Conservation (phyloP, 805 yeast genomes). For the Starmerella vaccinii region DNA sequence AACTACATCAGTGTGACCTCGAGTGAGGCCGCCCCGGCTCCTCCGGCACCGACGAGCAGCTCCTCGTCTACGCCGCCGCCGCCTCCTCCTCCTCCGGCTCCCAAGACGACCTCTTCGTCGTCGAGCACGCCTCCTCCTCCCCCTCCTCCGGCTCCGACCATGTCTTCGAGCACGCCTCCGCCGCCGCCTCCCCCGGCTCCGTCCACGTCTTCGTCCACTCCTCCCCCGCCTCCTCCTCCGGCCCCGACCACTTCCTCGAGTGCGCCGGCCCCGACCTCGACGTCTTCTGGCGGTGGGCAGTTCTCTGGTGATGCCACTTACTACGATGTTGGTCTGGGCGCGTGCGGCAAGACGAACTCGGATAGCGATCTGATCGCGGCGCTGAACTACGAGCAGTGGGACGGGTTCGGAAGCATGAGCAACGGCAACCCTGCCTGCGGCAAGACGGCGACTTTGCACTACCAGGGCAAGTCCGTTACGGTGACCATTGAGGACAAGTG, state of each 20-base stretch:
- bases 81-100: slow-evolving; percentile 6
- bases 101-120: not conserved
- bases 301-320: slow-evolving; percentile 33
- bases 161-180: not conserved
- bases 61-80: not conserved
- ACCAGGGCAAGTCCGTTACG: slow-evolving; percentile 42
- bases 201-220: not conserved
- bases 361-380: slow-evolving; percentile 47
- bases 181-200: not conserved
- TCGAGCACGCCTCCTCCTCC: slow-evolving; percentile 3
- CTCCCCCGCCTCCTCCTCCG: not conserved
- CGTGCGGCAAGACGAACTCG: slow-evolving; percentile 43
- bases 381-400: slow-evolving; percentile 35
- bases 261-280: slow-evolving; percentile 4
- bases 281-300: slow-evolving; percentile 19
- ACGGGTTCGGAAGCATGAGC: slow-evolving; percentile 35
- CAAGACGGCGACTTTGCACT: slow-evolving; percentile 39
- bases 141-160: not conserved
- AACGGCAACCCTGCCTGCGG: slow-evolving; percentile 45
- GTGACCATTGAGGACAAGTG: slow-evolving; percentile 52
- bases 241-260: not conserved
- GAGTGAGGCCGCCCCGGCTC: not conserved
- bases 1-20: not conserved
- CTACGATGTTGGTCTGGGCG: slow-evolving; percentile 38
- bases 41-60: not conserved